Base-by-base conservation (phyloP, 768 basidiomycete genomes). In the Gymnopilus dilepis region DNA sequence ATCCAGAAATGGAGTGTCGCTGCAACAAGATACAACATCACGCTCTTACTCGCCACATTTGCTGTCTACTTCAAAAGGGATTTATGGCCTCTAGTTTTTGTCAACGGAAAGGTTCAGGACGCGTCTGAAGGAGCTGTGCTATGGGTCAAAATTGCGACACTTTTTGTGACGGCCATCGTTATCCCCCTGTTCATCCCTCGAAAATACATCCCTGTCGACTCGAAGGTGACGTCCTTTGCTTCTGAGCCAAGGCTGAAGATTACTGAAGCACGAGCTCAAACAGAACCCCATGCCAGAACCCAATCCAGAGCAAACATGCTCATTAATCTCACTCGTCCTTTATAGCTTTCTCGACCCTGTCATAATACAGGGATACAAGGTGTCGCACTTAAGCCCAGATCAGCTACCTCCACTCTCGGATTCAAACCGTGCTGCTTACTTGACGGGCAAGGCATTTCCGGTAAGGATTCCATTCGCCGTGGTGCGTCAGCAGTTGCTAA, bases 351-450 rank as follows among this genome's bases (percentile, higher is more conserved):
- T 90, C 61, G 85, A 90, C 63, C 76, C 78, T 3, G 70, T 83
- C 31, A 73, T 89, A 21, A 75, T 76, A 56, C 65, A 72, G 9
- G 84, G 80, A 0, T 77, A 78, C 61, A 70, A 75, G n/a, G 68
- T 79, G n/a, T 61, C 77, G 3, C 83, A 83, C 66, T 66, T 87
- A 1, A 67, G 80, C 0, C 72, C 73, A 38, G 85, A 88, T 41
- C 69, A 87, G 51, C 73, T 88, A 41, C 87, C 87, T 15, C 85
- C 85, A 2, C 82, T 90, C 72, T 83, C 84, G 4, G 86, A 88
- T 62, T 83, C 84, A 56, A 88, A 90, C 60, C 53, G 60, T 52
- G 65, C 70, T 3, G 59, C 65, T 13, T 13, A 69, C 61, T 40
- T 74, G n/a, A 70, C 67, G 11, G 38, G 48, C 9, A 64, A 45